Conservation (phyloP, 148 eudicot genomes). For the Camellia granthamiana region DNA sequence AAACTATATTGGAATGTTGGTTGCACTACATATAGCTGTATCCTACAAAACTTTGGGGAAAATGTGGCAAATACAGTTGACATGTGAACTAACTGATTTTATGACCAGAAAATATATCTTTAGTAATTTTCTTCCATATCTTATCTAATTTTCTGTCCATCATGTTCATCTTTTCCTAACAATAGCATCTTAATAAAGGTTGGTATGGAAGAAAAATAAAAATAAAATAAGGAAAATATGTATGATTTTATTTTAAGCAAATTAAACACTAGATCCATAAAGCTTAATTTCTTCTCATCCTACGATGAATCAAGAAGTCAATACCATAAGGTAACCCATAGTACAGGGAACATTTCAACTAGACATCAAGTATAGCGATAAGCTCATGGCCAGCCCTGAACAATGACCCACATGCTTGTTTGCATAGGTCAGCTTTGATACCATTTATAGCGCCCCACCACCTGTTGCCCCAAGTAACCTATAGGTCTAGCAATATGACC, state of each 20-base stretch:
- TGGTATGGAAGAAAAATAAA: not conserved
- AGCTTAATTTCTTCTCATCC: not conserved
- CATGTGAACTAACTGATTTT: not conserved
- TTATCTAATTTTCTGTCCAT: not conserved
- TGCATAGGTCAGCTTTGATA: no score
- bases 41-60: not conserved
- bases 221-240: not conserved
- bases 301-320: conserved; percentile 1
- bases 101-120: conserved; percentile 1
- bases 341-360: not conserved
- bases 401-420: no score
- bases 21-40: not conserved
- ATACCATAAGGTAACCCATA: not conserved
- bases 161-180: not conserved
- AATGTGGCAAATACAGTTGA: not conserved
- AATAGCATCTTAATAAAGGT: not conserved
- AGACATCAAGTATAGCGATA: no score
- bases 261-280: not conserved
- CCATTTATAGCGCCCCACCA: no score
- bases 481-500: no score
- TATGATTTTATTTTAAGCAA: not conserved
- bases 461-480: no score
- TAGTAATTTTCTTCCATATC: not conserved
- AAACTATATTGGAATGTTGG: not conserved
- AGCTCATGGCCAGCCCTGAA: no score